Base-by-base conservation (phyloP, 331 rosid genomes). In the Dryas integrifolia region DNA sequence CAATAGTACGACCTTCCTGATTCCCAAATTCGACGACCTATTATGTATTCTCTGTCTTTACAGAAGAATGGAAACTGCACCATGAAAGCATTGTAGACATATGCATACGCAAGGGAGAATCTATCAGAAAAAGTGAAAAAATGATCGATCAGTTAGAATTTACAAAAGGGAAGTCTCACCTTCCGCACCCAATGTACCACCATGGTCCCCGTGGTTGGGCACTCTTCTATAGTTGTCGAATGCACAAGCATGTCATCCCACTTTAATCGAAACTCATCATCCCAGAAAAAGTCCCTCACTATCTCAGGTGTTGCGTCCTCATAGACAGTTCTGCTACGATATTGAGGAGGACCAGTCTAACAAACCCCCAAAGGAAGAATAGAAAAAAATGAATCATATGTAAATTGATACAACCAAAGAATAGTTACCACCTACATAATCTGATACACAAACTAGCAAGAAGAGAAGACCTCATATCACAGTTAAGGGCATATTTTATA, bases 271-370 rank as follows among this genome's bases (percentile, higher is more conserved):
- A 70, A 88, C 47, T 88, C 88, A 65, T 94, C 97, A 74, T 94
- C 98, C 98, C 98, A 94, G 72, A 94, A 94, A 76, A 94, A 89
- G 64, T 89, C 98, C 83, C 98, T 89, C 52, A 89, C 86, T 82
- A 91, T 16, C 74, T 94, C 96, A 16, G 90, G 91, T 14, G 82
- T 73, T 4, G 96, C 92, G 65, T 91, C 96, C 69, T 94, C 98
- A 39, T 79, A 94, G 55, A 91, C 77, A 0, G 95, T 94, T 59
- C 96, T 84, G 75, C 83, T 88, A 3, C 96, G 88, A 49, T 88
- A 91, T 51, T 94, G 96, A 0, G 97, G 98, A 30, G 97, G 98
- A 70, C 98, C 98, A 74, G 40, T 89, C 98, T 94, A 78, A 59
- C 69, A 16, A 53, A 85, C 69, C 56, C 46, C 49, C 77, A 67